These are phyloP conservation scores for Rubroshorea leprosula DNA, from an alignment of 345 rosid genomes.

Conservation along the genomic window DNA sequence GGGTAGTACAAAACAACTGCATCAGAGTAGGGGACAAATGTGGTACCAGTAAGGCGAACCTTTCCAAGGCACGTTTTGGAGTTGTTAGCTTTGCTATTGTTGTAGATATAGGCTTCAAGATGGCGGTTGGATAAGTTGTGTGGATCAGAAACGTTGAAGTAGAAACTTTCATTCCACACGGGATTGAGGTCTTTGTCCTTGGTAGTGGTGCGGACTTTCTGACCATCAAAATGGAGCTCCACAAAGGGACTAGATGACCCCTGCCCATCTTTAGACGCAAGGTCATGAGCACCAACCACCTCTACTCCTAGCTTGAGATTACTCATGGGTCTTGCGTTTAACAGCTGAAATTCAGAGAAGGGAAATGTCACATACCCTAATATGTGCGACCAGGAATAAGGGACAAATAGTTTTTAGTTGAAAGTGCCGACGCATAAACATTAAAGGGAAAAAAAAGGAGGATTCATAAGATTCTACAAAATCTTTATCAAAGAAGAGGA, in stretches of 20 bases:
- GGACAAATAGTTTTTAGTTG: background rate
- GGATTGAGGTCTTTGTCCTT: conserved; percentile 17
- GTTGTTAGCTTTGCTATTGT: background rate
- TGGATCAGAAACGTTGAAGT: conserved; percentile 8
- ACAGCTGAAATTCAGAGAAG: background rate
- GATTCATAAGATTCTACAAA: no score
- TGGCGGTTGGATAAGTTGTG: background rate
- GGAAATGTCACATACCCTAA: conserved; percentile 3
- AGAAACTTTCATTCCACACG: conserved; percentile 22
- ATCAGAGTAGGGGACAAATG: conserved; percentile 12
- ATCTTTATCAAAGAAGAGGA: no score
- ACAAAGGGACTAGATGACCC: conserved; percentile 26
- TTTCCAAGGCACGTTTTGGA: conserved; percentile 16
- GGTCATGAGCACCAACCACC: conserved; percentile 20
- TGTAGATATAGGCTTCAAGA: conserved; percentile 13
- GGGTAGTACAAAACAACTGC: conserved; percentile 14
- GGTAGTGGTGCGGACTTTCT: conserved; percentile 12
- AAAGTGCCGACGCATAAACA: background rate
- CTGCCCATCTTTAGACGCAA: conserved; percentile 26
- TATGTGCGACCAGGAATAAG: conserved; percentile 14
- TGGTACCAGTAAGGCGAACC: conserved; percentile 17
- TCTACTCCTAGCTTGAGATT: conserved; percentile 60
- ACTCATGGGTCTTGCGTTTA: conserved; percentile 35
- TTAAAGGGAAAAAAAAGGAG: no score
- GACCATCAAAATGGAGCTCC: conserved; percentile 18